These are phyloP conservation scores for Dictyostelium intermedium DNA, from an alignment of 78 protist species.

Conservation along the genomic window DNA sequence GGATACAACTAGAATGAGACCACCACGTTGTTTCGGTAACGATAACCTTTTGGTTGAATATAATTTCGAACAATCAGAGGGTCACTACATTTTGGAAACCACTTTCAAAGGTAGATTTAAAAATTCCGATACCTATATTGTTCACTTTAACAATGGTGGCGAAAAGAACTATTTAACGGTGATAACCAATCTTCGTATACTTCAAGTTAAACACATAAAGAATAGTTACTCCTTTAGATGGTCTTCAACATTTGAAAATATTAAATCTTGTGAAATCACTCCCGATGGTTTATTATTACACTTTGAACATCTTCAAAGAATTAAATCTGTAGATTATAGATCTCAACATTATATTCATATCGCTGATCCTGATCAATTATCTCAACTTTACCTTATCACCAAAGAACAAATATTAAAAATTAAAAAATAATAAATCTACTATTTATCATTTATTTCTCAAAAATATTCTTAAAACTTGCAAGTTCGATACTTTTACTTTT, in stretches of 20 bases:
- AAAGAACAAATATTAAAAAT: constrained; percentile 29
- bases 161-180: not conserved
- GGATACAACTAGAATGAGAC: constrained; percentile 24
- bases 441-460: too few relatives aligned
- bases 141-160: constrained; percentile 32
- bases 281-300: constrained; percentile 16
- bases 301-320: constrained; percentile 55
- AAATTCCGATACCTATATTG: constrained; percentile 17
- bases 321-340: constrained; percentile 32
- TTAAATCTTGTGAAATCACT: constrained; percentile 24
- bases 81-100: constrained; percentile 20
- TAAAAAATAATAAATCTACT: not conserved
- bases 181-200: constrained; percentile 21
- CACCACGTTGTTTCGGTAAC: constrained; percentile 51
- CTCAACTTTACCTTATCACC: constrained; percentile 1
- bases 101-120: constrained; percentile 44
- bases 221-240: constrained; percentile 38
- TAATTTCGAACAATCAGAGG: constrained; percentile 27
- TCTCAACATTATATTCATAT: not conserved
- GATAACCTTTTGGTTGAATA: constrained; percentile 44
- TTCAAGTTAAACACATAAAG: not conserved
- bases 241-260: constrained; percentile 16
- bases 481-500: too few relatives aligned
- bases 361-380: constrained; percentile 9
- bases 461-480: too few relatives aligned